Evolutionary conservation across 257 asterid genomes (phyloP).

Genomic region (Nicotiana noctiflora): DNA sequence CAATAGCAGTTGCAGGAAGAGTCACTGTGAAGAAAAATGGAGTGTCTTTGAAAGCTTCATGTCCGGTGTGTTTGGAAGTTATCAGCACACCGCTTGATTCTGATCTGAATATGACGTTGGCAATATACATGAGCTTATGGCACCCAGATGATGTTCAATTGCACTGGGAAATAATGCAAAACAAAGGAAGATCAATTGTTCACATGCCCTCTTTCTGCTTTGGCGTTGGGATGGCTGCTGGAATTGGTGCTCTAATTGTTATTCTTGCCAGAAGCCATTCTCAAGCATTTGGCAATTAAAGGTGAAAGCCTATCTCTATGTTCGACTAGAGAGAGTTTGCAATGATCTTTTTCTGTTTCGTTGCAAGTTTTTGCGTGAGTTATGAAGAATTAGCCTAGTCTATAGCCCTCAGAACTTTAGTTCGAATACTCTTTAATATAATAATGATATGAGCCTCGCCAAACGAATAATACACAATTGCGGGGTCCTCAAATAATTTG

Average conservation of each 20-base stretch:
- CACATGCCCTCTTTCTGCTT: constrained; percentile 57
- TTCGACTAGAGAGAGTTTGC: background rate
- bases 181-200: constrained; percentile 27
- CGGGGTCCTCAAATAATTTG: too few relatives aligned
- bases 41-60: too few relatives aligned
- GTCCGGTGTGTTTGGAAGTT: too few relatives aligned
- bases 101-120: constrained; percentile 61
- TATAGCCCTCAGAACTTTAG: too few relatives aligned
- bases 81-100: too few relatives aligned
- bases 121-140: constrained; percentile 81
- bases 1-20: too few relatives aligned
- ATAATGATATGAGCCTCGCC: too few relatives aligned
- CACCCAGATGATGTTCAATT: constrained; percentile 70
- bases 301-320: background rate
- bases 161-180: constrained; percentile 79
- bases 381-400: background rate
- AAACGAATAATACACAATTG: too few relatives aligned
- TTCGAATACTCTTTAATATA: too few relatives aligned
- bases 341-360: background rate
- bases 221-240: constrained; percentile 62
- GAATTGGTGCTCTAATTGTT: constrained; percentile 48
- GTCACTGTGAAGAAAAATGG: too few relatives aligned
- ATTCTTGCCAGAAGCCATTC: constrained; percentile 35
- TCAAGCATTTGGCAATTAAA: constrained; percentile 16
- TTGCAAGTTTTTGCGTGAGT: background rate